Evolutionary conservation across 2,329 filamentous ascomycete species (phyloP), one percentile per base, ranked within the genome.

Genomic region (Daldinia sp.): DNA sequence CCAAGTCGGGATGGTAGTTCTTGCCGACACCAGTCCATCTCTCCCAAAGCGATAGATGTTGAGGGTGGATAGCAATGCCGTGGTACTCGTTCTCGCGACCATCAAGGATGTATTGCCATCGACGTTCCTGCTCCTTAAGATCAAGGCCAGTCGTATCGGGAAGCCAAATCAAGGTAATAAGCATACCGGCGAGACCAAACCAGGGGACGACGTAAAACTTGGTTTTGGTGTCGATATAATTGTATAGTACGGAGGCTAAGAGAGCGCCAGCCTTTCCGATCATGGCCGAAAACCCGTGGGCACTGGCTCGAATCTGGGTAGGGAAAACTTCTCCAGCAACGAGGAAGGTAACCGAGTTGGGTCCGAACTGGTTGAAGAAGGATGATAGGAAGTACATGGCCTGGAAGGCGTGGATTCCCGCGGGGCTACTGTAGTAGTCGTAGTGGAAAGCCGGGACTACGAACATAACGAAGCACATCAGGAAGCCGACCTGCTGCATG

Each of bases 341-440:
- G 70, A 98, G 87, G 90, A 98, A 98, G 66, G 94, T 97, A 73
- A 97, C 93, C 47, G 88, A 90, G 85, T 98, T 98, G 78, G 94
- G 94, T 10, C 94, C 94, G 74, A 98, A 98, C 77, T 98, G 94
- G 85, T 97, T 97, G 89, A 98, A 98, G 84, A 98, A 98, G 21
- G 92, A 96, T 6, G 93, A 96, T 71, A 98, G 78, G 81, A 97
- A 97, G 85, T 97, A 97, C 93, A 98, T 97, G 75, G 94, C 88
- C 82, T 97, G 94, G 89, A 98, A 98, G n/a, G 85, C 82, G 74
- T 92, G 88, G 76, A 97, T 90, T 72, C 92, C 87, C 4, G 82
- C 82, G 0, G 84, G 80, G 50, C 82, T 83, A 17, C 86, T 93
- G 82, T 93, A 97, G 86, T 95, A 93, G 0, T 91, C 77, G 81